Conservation (phyloP, 2,329 filamentous ascomycete species). For the Talaromyces funiculosus region DNA sequence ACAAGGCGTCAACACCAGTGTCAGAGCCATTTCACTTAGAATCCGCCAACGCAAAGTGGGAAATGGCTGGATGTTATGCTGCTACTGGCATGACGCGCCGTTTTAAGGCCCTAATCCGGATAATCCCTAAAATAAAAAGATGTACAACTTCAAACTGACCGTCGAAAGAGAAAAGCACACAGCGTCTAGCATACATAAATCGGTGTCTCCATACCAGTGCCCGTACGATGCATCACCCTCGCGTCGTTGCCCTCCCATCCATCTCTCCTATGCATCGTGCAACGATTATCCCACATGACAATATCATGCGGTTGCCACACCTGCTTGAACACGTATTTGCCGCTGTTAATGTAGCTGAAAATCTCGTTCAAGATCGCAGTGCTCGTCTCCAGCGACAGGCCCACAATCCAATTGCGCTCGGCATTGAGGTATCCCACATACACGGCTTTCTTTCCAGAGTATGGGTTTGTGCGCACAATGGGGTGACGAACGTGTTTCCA, state of each 20-base stretch:
- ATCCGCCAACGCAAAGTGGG: no score
- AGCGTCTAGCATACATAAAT: neutral
- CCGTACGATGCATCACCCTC: neutral
- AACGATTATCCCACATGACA: neutral
- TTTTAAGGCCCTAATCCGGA: no score
- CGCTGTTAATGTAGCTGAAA: neutral
- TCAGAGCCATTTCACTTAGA: no score
- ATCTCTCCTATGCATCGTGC: neutral
- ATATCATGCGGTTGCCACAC: neutral
- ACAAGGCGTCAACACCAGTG: no score
- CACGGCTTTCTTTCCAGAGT: neutral
- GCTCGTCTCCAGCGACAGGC: neutral
- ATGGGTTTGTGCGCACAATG: neutral
- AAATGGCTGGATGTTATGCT: no score
- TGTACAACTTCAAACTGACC: neutral
- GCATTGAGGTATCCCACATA: neutral
- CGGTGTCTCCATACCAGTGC: neutral
- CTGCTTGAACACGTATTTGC: neutral
- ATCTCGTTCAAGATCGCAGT: neutral
- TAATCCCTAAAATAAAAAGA: no score
- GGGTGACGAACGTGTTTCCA: neutral
- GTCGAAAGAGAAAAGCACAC: neutral
- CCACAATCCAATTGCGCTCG: neutral
- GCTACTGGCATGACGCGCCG: no score
- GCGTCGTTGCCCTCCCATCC: neutral